A percentile compares a stretch with the other conserved stretches of the same genome.
Conservation (phyloP, 2,329 filamentous ascomycete species). For the Clonostachys rhizophaga region DNA sequence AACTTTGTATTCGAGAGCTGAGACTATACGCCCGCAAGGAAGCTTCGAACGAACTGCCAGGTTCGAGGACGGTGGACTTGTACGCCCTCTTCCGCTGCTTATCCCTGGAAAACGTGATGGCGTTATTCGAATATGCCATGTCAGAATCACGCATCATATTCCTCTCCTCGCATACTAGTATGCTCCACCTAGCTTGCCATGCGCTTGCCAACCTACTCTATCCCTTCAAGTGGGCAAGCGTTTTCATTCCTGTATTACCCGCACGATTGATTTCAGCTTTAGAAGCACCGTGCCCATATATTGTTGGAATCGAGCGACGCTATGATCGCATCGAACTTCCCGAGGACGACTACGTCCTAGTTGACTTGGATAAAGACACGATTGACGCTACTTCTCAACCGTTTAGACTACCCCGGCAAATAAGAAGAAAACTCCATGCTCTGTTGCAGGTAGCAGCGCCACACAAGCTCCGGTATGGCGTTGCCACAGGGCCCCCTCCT, state of each 20-base stretch:
- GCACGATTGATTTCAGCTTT: slow-evolving; percentile 84
- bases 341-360: slow-evolving; percentile 91
- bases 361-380: slow-evolving; percentile 86
- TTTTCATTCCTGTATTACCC: slow-evolving; percentile 89
- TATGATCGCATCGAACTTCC: slow-evolving; percentile 85
- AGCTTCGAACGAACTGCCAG: slow-evolving; percentile 86
- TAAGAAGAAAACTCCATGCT: slow-evolving; percentile 83
- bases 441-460: slow-evolving; percentile 87
- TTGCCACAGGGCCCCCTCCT: slow-evolving; percentile 81
- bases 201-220: slow-evolving; percentile 85
- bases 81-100: slow-evolving; percentile 89
- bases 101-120: slow-evolving; percentile 87
- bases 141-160: slow-evolving; percentile 94
- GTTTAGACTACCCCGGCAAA: slow-evolving; percentile 77
- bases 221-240: slow-evolving; percentile 87
- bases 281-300: slow-evolving; percentile 94
- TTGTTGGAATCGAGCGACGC: slow-evolving; percentile 89
- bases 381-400: slow-evolving; percentile 81
- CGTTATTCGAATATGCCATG: slow-evolving; percentile 88
- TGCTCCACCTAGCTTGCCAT: slow-evolving; percentile 90
- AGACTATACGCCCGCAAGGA: slow-evolving; percentile 91
- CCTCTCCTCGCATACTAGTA: slow-evolving; percentile 89
- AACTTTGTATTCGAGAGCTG: slow-evolving; percentile 83
- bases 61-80: slow-evolving; percentile 84
- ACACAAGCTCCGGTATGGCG: slow-evolving; percentile 81